phyloP scores from a whole-genome alignment of 805 yeast species.

The Teunomyces barrocoloradensis region DNA sequence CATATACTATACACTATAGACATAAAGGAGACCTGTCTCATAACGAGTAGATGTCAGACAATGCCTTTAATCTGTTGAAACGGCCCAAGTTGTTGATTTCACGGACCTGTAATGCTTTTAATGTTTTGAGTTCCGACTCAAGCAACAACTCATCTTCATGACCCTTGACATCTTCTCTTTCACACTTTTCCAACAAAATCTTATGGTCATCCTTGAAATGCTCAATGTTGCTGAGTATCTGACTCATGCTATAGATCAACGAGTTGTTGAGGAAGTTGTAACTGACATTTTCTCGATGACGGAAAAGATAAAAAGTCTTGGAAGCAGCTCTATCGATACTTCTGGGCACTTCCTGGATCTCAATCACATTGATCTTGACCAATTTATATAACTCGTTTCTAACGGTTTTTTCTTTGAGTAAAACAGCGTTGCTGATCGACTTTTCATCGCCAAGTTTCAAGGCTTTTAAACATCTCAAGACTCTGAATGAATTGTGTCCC shows the following conservation, averaged over 20 bases:
- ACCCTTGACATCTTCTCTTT: conserved; percentile 87
- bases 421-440: conserved; percentile 66
- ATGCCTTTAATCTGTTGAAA: conserved; percentile 51
- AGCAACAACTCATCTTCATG: conserved; percentile 71
- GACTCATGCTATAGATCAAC: conserved; percentile 53
- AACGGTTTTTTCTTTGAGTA: conserved; percentile 75
- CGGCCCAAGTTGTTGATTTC: conserved; percentile 57
- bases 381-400: conserved; percentile 68
- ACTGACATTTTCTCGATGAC: conserved; percentile 48
- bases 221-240: conserved; percentile 48
- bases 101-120: conserved; percentile 56
- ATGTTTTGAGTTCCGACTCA: conserved; percentile 70
- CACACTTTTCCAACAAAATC: conserved; percentile 72
- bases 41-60: conserved; percentile 50
- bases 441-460: conserved; percentile 82
- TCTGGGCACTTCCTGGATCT: conserved; percentile 91
- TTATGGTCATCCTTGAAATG: conserved; percentile 56
- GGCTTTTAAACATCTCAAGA: conserved; percentile 72
- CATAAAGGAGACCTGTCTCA: background rate
- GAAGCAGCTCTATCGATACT: conserved; percentile 90
- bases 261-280: conserved; percentile 36
- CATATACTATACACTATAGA: conserved; percentile 4
- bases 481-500: conserved; percentile 66
- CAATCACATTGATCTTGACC: conserved; percentile 68
- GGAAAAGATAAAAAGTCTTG: conserved; percentile 79